Conservation (phyloP, 2,329 filamentous ascomycete genomes). For the Talaromyces sp. region DNA sequence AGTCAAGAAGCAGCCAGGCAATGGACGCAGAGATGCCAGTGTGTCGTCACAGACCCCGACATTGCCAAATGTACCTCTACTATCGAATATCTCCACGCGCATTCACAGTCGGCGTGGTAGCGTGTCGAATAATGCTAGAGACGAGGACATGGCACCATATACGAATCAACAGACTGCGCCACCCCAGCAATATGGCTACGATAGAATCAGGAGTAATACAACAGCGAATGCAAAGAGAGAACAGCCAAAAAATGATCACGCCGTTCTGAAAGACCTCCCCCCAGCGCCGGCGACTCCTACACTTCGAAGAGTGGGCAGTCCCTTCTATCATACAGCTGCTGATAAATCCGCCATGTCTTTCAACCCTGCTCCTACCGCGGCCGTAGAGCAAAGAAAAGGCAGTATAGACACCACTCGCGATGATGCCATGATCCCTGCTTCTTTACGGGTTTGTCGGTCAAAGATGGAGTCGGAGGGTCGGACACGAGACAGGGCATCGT, state of each 20-base stretch:
- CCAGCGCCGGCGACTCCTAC: constrained; percentile 15
- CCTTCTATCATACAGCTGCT: constrained; percentile 14
- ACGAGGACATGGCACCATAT: background rate
- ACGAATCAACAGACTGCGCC: background rate
- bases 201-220: constrained; percentile 23
- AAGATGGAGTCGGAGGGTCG: constrained; percentile 5
- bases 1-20: constrained; percentile 36
- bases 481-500: constrained; percentile 8
- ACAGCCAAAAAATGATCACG: background rate
- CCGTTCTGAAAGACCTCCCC: constrained; percentile 11
- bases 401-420: background rate
- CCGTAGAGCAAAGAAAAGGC: background rate
- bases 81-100: constrained; percentile 22
- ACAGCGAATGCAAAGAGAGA: background rate
- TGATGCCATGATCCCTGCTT: constrained; percentile 13
- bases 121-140: constrained; percentile 3
- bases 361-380: background rate
- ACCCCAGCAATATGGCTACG: background rate
- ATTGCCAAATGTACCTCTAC: constrained; percentile 27
- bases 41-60: constrained; percentile 29
- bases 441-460: constrained; percentile 15
- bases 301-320: constrained; percentile 15
- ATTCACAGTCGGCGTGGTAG: constrained; percentile 16
- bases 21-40: constrained; percentile 33
- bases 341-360: constrained; percentile 2